Base-by-base conservation (phyloP, 1,139 yeast species). In the Keqinozyma sinolaborantium region DNA sequence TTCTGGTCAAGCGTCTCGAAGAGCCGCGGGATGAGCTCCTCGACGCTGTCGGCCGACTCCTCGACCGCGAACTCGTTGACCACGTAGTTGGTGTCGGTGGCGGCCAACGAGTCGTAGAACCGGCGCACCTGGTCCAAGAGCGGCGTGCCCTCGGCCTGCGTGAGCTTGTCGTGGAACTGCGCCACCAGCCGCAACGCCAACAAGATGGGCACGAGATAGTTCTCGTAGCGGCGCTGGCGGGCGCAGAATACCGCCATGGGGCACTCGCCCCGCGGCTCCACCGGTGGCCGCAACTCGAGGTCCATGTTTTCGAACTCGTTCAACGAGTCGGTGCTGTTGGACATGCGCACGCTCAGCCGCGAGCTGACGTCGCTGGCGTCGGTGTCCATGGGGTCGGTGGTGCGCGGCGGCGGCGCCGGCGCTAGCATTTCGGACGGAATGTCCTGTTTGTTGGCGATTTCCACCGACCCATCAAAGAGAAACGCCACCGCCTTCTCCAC, bases 401-500 rank as follows among this genome's bases (percentile, higher is more conserved):
- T 10, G 23, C 9, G 9, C 18, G 14, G 29, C 5, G 23, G 29
- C 21, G 14, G 15, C 8, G 9, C 5, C 8, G 18, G 8, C 15
- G 13, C 25, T 3, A 16, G 18, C 19, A 12, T 5, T 16, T 18
- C 24, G 14, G 6, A 31, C 6, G 56, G 55, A n/a, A 51, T 38
- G 14, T 50, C 52, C 8, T 32, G 25, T 19, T 35, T 39, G 27
- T 43, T 43, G 8, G 34, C 25, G 13, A 44, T 36, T 25, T 36
- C 41, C 10, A 33, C 35, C 29, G 57, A 54, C 18, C 64, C 76
- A 24, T 67, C 73, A 41, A 79, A 73, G 18, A 79, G 62, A 44
- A 53, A 70, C 18, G 70, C 72, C 30, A 78, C 65, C 4, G 86
- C 86, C 26, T 60, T 59, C 28, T 69, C 70, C n/a, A 77, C 60